Conservation (phyloP, 1,139 yeast species). For the Nematodospora anomalae region DNA sequence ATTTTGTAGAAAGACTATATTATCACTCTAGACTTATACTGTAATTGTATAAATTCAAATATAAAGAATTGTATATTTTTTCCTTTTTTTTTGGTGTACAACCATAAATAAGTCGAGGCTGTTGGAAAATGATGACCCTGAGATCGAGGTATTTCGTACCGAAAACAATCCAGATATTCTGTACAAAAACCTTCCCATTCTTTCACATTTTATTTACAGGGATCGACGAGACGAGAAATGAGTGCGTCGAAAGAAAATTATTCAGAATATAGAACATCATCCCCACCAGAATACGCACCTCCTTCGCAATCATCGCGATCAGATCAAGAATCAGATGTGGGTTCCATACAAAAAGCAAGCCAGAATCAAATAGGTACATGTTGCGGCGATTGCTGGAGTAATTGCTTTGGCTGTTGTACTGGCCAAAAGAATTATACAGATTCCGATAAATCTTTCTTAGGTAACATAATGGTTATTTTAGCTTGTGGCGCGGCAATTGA, state of each 20-base stretch:
- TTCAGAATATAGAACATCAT: constrained; percentile 9
- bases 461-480: constrained; percentile 14
- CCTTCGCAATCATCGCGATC: constrained; percentile 14
- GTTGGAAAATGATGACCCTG: no score
- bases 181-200: no score
- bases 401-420: constrained; percentile 22
- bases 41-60: no score
- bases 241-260: no score
- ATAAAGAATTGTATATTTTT: no score
- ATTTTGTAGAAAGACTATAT: background rate
- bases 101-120: background rate
- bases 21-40: no score
- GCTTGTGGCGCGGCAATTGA: constrained; percentile 15
- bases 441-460: constrained; percentile 17
- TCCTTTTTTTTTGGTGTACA: no score
- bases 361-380: constrained; percentile 12
- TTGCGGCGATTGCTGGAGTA: constrained; percentile 18
- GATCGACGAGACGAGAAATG: no score
- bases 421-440: constrained; percentile 2
- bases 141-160: no score
- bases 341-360: constrained; percentile 15
- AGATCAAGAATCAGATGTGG: constrained; percentile 22
- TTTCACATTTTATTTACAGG: no score
- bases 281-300: constrained; percentile 14
- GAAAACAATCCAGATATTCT: no score